Conservation (phyloP, 805 yeast genomes). For the Saccharomycodes ludwigii region DNA sequence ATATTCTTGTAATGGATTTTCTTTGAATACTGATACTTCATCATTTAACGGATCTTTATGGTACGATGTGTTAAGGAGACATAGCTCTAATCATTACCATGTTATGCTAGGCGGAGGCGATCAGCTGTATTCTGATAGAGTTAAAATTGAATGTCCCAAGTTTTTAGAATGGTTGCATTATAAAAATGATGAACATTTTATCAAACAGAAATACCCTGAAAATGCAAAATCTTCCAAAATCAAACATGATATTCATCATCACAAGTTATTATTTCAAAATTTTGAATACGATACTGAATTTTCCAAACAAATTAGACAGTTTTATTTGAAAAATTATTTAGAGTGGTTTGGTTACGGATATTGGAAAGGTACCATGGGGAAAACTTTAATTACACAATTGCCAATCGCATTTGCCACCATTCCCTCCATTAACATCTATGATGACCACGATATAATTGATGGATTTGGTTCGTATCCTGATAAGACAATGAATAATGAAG, state of each 20-base stretch:
- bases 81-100: slow-evolving; percentile 56
- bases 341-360: slow-evolving; percentile 86
- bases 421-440: slow-evolving; percentile 78
- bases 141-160: slow-evolving; percentile 42
- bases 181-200: too few relatives aligned
- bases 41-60: slow-evolving; percentile 68
- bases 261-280: too few relatives aligned
- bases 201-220: too few relatives aligned
- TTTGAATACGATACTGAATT: slow-evolving; percentile 41
- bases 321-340: slow-evolving; percentile 61
- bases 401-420: slow-evolving; percentile 72
- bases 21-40: slow-evolving; percentile 54
- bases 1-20: slow-evolving; percentile 86
- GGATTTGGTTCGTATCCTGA: slow-evolving; percentile 88
- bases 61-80: slow-evolving; percentile 71
- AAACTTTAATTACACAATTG: slow-evolving; percentile 58
- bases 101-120: slow-evolving; percentile 98
- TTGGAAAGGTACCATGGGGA: slow-evolving; percentile 50
- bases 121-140: slow-evolving; percentile 80
- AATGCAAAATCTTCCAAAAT: slow-evolving; percentile 33
- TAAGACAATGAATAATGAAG: slow-evolving; percentile 55
- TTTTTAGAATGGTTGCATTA: slow-evolving; percentile 55
- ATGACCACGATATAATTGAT: slow-evolving; percentile 94
- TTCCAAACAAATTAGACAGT: slow-evolving; percentile 43
- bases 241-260: too few relatives aligned